A percentile compares a stretch with the other conserved stretches of the same genome.
phyloP scores from a whole-genome alignment of 768 basidiomycete species.

The Pulveroboletus ravenelii region DNA sequence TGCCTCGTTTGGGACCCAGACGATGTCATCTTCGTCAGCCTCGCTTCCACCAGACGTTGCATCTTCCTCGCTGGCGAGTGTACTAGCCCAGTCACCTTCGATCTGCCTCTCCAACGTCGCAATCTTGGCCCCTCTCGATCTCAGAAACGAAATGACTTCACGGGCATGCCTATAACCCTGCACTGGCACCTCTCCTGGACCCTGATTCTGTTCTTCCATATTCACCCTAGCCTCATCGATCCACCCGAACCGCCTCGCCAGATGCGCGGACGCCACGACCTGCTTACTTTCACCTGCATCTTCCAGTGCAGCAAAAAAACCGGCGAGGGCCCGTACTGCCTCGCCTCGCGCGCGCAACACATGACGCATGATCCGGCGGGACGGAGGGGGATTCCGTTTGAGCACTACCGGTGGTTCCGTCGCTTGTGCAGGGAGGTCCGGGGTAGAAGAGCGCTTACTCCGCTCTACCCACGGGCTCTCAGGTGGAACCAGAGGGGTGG shows the following conservation, averaged over 20 bases:
- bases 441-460: conserved; percentile 34
- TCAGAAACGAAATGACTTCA: conserved; percentile 73
- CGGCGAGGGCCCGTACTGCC: conserved; percentile 70
- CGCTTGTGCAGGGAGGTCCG: conserved; percentile 20
- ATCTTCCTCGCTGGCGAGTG: conserved; percentile 52
- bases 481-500: conserved; percentile 57
- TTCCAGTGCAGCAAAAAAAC: conserved; percentile 65
- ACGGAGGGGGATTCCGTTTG: conserved; percentile 53
- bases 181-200: conserved; percentile 19
- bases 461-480: conserved; percentile 69
- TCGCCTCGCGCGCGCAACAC: conserved; percentile 83
- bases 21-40: conserved; percentile 25
- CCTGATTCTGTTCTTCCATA: conserved; percentile 22
- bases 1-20: conserved; percentile 27
- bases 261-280: conserved; percentile 46
- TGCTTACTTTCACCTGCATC: conserved; percentile 40
- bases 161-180: conserved; percentile 59
- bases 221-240: conserved; percentile 29
- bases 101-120: conserved; percentile 41
- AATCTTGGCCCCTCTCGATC: conserved; percentile 67
- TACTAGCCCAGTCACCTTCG: conserved; percentile 66
- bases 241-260: conserved; percentile 41
- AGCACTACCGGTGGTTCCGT: conserved; percentile 35
- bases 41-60: conserved; percentile 23
- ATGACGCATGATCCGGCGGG: conserved; percentile 82